These are phyloP conservation scores for Fusarium ramigenum DNA, from an alignment of 2,329 filamentous ascomycete species.

Conservation along the genomic window DNA sequence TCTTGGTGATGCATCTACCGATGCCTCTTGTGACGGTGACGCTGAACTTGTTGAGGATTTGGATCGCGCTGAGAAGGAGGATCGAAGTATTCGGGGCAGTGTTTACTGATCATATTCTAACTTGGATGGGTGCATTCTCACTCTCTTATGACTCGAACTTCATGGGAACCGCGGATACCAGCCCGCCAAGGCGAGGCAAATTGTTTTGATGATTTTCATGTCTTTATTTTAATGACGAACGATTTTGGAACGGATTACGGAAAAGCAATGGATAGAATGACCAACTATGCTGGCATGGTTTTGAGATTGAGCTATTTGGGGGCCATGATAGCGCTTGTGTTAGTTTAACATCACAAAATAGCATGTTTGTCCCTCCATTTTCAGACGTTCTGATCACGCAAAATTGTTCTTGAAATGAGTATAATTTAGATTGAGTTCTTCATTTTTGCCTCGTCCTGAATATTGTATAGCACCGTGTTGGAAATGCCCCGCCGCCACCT, in stretches of 20 bases:
- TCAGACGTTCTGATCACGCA: neutral
- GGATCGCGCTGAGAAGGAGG: slow-evolving; percentile 36
- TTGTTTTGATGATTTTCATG: slow-evolving; percentile 33
- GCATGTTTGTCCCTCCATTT: neutral
- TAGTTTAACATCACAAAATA: slow-evolving; percentile 3
- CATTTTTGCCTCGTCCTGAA: slow-evolving; percentile 1
- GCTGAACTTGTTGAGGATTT: slow-evolving; percentile 35
- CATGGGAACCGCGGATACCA: slow-evolving; percentile 21
- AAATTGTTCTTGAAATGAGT: neutral
- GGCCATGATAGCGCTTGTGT: neutral
- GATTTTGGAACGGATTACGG: slow-evolving; percentile 5
- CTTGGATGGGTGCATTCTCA: neutral
- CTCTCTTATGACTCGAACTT: slow-evolving; percentile 12
- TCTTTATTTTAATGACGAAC: slow-evolving; percentile 25
- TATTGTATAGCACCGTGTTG: slow-evolving; percentile 6
- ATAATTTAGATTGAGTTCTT: neutral
- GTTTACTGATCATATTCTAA: slow-evolving; percentile 28
- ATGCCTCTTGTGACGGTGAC: slow-evolving; percentile 37
- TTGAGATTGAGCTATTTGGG: slow-evolving; percentile 5
- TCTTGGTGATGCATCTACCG: slow-evolving; percentile 40
- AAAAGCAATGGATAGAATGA: slow-evolving; percentile 22
- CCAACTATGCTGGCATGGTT: slow-evolving; percentile 37
- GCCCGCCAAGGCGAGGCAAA: slow-evolving; percentile 10
- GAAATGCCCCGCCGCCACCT: slow-evolving; percentile 5
- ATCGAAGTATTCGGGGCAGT: slow-evolving; percentile 40